A percentile compares a stretch with the other conserved stretches of the same genome.
These are phyloP conservation scores for Hypoxylon lienhwacheense DNA, from an alignment of 495 filamentous ascomycete genomes.

Conservation along the genomic window DNA sequence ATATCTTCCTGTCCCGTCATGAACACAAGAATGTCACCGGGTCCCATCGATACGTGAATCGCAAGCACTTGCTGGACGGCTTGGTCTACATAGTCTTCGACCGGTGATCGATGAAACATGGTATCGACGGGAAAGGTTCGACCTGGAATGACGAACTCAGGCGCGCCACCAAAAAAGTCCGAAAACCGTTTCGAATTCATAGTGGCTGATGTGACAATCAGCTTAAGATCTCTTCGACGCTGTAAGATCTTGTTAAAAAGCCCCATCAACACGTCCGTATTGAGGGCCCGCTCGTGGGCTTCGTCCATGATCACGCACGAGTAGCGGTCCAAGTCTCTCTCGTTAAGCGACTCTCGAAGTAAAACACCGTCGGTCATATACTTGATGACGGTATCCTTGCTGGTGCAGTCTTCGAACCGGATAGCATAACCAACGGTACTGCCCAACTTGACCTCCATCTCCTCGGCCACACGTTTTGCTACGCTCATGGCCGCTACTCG, in stretches of 20 bases:
- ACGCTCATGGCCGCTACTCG: conserved; percentile 99
- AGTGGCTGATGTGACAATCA: conserved; percentile 97
- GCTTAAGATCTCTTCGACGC: conserved; percentile 84
- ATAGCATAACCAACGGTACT: conserved; percentile 93
- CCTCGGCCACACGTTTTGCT: conserved; percentile 95
- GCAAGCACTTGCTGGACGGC: conserved; percentile 95
- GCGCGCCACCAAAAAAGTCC: conserved; percentile 95
- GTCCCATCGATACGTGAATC: conserved; percentile 92
- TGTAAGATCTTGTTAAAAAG: conserved; percentile 96
- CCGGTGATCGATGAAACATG: conserved; percentile 92
- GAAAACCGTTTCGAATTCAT: conserved; percentile 98
- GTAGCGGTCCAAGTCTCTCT: conserved; percentile 92
- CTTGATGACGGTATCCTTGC: conserved; percentile 91
- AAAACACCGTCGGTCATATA: conserved; percentile 99
- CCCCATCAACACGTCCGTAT: conserved; percentile 97
- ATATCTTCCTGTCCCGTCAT: conserved; percentile 99
- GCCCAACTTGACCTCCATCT: conserved; percentile 97
- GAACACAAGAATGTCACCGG: conserved; percentile 95
- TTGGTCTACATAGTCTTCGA: conserved; percentile 96
- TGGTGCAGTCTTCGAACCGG: conserved; percentile 98
- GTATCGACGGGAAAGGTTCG: conserved; percentile 97
- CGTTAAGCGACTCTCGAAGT: conserved; percentile 87
- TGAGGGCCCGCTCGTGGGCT: conserved; percentile 94
- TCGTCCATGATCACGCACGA: conserved; percentile 99
- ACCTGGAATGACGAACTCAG: conserved; percentile 95